These are phyloP conservation scores for Tieghemostelium lacteum DNA, from an alignment of 78 protist species.

Conservation along the genomic window DNA sequence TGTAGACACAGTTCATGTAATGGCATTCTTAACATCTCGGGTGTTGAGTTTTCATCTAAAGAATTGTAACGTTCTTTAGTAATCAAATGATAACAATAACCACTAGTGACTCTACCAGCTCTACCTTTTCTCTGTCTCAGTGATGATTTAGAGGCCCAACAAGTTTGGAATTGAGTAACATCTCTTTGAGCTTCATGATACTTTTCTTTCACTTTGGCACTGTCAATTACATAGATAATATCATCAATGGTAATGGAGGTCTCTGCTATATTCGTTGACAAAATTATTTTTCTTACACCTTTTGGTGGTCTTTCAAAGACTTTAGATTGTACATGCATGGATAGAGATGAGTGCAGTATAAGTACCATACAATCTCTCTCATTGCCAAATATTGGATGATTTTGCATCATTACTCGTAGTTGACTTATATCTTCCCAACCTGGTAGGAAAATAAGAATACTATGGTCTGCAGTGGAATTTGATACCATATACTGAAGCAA, in stretches of 20 bases:
- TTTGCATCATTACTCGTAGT: not conserved
- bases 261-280: constrained; percentile 93
- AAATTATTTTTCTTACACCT: constrained; percentile 85
- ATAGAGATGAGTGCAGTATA: constrained; percentile 86
- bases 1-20: constrained; percentile 79
- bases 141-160: constrained; percentile 58
- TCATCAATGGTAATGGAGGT: constrained; percentile 92
- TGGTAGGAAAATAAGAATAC: constrained; percentile 22
- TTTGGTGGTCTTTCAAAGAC: constrained; percentile 78
- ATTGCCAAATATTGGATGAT: constrained; percentile 16
- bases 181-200: constrained; percentile 53
- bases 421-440: constrained; percentile 41
- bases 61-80: constrained; percentile 36
- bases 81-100: constrained; percentile 82
- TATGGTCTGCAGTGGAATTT: not conserved
- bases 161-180: constrained; percentile 62
- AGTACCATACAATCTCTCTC: constrained; percentile 23
- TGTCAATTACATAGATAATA: constrained; percentile 87
- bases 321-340: constrained; percentile 19
- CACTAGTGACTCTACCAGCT: constrained; percentile 91
- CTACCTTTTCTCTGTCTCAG: constrained; percentile 86
- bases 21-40: constrained; percentile 91
- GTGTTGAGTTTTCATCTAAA: constrained; percentile 58
- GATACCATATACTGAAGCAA: constrained; percentile 14
- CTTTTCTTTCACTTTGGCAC: constrained; percentile 70